A percentile compares a stretch with the other conserved stretches of the same genome.
Evolutionary conservation across 2,329 filamentous ascomycete genomes (phyloP).

Genomic region (Aspergillus pseudotamarii): DNA sequence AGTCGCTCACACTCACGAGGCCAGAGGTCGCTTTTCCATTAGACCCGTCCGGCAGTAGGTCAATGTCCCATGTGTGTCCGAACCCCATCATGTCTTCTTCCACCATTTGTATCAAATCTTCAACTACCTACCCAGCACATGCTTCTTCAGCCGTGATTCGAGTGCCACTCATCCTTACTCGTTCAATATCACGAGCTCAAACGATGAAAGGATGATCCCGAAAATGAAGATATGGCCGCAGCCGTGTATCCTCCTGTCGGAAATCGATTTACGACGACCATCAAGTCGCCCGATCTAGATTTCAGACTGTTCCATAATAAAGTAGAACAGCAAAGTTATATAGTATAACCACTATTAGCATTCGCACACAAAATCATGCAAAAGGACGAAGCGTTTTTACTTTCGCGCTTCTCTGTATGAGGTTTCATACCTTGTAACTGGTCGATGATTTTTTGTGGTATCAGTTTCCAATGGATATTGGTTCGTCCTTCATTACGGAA

Average conservation of each 20-base stretch:
- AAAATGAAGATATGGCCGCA: too few relatives aligned
- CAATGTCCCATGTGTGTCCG: neutral
- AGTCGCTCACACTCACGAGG: neutral
- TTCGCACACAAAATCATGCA: too few relatives aligned
- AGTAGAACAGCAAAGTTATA: too few relatives aligned
- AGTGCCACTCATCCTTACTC: too few relatives aligned
- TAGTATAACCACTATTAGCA: too few relatives aligned
- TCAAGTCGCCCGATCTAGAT: too few relatives aligned
- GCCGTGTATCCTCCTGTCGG: too few relatives aligned
- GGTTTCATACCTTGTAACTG: slow-evolving; percentile 13
- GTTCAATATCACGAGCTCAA: too few relatives aligned
- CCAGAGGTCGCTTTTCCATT: neutral
- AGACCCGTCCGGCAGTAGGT: neutral
- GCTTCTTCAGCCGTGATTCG: too few relatives aligned
- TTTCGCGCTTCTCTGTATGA: slow-evolving; percentile 21
- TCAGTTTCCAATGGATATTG: slow-evolving; percentile 21
- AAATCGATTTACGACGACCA: too few relatives aligned
- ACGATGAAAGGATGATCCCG: too few relatives aligned
- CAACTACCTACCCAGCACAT: slow-evolving; percentile 5
- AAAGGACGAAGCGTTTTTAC: slow-evolving; percentile 16
- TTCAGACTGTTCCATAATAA: too few relatives aligned
- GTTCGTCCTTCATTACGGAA: slow-evolving; percentile 7
- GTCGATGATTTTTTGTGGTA: slow-evolving; percentile 16
- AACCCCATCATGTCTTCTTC: slow-evolving; percentile 27
- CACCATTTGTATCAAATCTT: slow-evolving; percentile 33